phyloP scores from a whole-genome alignment of 2,329 filamentous ascomycete species.

The Coleophoma crateriformis region DNA sequence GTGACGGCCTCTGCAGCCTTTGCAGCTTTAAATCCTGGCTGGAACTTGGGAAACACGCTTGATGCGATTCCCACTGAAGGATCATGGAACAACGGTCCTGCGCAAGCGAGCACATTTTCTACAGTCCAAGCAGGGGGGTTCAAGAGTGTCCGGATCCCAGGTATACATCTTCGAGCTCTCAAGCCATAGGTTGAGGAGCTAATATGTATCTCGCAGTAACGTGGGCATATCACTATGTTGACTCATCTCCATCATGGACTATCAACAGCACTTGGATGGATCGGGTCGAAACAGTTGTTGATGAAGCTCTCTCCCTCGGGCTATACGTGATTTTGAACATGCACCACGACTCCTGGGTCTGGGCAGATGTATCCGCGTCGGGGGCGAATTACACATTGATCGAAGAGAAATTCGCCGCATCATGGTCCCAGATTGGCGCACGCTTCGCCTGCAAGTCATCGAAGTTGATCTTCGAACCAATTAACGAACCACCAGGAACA shows the following conservation, averaged over 20 bases:
- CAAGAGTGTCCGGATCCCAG: conserved; percentile 51
- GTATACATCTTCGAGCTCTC: conserved; percentile 14
- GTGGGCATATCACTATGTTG: conserved; percentile 50
- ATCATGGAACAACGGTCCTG: conserved; percentile 51
- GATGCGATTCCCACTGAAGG: conserved; percentile 51
- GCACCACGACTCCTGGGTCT: conserved; percentile 54
- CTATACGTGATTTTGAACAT: conserved; percentile 51
- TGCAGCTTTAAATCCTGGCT: conserved; percentile 45
- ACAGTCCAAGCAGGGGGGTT: conserved; percentile 47
- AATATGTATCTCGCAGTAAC: conserved; percentile 35
- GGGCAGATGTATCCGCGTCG: conserved; percentile 44
- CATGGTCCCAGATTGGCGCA: conserved; percentile 53
- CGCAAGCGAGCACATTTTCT: conserved; percentile 43
- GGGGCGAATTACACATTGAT: conserved; percentile 44
- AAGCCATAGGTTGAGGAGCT: neutral
- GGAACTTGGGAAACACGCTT: conserved; percentile 57
- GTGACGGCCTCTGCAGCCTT: conserved; percentile 25
- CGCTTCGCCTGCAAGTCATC: conserved; percentile 49
- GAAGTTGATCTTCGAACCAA: conserved; percentile 49
- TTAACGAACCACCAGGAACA: conserved; percentile 52
- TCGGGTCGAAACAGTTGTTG: conserved; percentile 51
- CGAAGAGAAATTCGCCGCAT: conserved; percentile 47
- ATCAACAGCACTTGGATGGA: conserved; percentile 50
- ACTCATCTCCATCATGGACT: conserved; percentile 44
- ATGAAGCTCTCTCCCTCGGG: conserved; percentile 44